Base-by-base conservation (phyloP, 257 asterid genomes). In the Ophiorrhiza pumila region DNA sequence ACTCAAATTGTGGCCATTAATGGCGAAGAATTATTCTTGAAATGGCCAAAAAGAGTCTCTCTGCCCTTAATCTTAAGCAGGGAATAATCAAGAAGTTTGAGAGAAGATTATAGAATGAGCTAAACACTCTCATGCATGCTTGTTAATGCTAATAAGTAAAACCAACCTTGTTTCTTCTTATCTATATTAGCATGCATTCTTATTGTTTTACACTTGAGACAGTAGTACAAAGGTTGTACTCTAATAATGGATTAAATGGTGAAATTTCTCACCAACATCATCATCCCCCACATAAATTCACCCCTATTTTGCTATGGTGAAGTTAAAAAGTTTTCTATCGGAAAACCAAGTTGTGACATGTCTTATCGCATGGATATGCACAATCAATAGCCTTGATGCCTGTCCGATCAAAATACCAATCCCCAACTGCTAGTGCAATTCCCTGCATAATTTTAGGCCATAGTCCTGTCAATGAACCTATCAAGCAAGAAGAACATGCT, bases 331-430 rank as follows among this genome's bases (percentile, higher is more conserved):
- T 65, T 41, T 52, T 58, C 87, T 83, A 87, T 80, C 76, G 84
- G 81, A 95, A 95, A 46, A 90, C 87, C 83, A 90, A 85, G 81
- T 92, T 90, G 88, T 95, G 98, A 65, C 99, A 95, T n/a, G 93
- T 78, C 57, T 60, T 81, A 37, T 92, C 98, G 61, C 98, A 92
- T 3, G 99, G 99, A 76, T 95, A 95, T 10, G 99, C 90, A 56
- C 99, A 95, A 87, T 95, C 98, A 3, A 95, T 77, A 0, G 85
- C 86, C 83, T 77, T 85, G 31, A 80, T 61, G 17, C 74, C 77
- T 5, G 81, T 74, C 35, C 99, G 91, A 43, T 80, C 92, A 22
- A 89, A 92, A 53, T 81, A 95, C 99, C 99, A 95, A 71, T 92
- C 94, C 31, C 98, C 97, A 53, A 95, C 98, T 0, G 98, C 94